A percentile compares a stretch with the other conserved stretches of the same genome.
phyloP scores from a whole-genome alignment of 345 rosid species.

The Hibiscus syriacus region DNA sequence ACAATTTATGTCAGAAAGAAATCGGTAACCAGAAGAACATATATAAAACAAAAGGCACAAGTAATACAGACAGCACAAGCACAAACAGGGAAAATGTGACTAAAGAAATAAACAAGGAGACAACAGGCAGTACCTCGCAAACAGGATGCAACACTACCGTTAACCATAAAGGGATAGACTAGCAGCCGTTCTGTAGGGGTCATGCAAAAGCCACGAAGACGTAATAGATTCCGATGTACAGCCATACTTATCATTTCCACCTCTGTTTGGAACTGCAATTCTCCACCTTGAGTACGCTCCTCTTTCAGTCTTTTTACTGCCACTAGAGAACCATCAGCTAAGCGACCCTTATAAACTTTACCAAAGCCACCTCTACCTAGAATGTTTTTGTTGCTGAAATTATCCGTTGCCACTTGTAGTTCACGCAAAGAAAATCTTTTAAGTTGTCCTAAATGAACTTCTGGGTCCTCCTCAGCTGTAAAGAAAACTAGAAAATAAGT shows the following conservation, averaged over 20 bases:
- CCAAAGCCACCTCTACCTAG: constrained; percentile 94
- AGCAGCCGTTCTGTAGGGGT: constrained; percentile 88
- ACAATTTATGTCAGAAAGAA: not conserved
- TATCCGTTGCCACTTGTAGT: constrained; percentile 78
- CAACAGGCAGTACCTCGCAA: constrained; percentile 55
- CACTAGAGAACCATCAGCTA: constrained; percentile 69
- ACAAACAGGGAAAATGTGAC: not conserved
- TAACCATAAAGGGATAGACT: constrained; percentile 79
- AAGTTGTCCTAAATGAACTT: constrained; percentile 88
- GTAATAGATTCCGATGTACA: constrained; percentile 80
- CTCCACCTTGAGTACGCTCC: constrained; percentile 83
- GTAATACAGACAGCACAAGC: not conserved
- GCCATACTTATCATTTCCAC: constrained; percentile 98
- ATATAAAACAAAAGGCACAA: not conserved
- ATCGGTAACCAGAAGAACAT: not conserved
- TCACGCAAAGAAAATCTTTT: constrained; percentile 83
- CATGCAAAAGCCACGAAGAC: constrained; percentile 91
- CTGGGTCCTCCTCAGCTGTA: constrained; percentile 96
- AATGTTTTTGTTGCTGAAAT: constrained; percentile 61
- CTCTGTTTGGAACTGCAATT: constrained; percentile 89
- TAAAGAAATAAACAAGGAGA: not conserved
- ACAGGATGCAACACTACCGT: constrained; percentile 98
- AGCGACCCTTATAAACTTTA: constrained; percentile 84
- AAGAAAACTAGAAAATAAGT: constrained; percentile 10
- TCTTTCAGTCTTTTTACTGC: constrained; percentile 91